Evolutionary conservation across 2,329 filamentous ascomycete genomes (phyloP), one percentile per base, ranked within the genome.

Genomic region (Penicillium psychrosexuale): DNA sequence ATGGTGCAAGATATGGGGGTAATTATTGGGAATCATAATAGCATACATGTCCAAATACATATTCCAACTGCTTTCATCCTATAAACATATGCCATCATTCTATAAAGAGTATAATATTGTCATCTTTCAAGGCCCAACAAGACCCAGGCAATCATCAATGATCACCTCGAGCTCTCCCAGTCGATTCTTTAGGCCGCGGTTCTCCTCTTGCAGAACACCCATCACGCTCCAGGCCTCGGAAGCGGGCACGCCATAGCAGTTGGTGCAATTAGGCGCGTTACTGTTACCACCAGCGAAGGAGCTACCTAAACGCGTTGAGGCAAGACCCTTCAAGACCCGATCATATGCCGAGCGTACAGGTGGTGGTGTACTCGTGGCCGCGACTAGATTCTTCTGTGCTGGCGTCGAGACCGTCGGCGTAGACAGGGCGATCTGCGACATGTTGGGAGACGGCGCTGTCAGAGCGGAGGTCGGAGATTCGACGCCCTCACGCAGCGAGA

Each of bases 71-170:
- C 19, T 12, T 36, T 36, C 13, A 13, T 53, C n/a, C 0, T 34
- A 11, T 45, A 51, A 42, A 40, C 33, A 38, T 36, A 47, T 45
- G 17, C 50, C 43, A 38, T 42, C 45, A 53, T 56, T 56, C 42
- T 55, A 45, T 57, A 56, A 40, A 55, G 58, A 61, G 39, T 37
- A 44, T 50, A 34, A 38, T 54, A 45, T 34, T 28, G 3, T 24
- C 38, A 37, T 27, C 38, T 19, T 27, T 64, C 57, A 70, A 45
- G 69, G 65, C 5, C 71, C 74, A 53, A 84, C 79, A 47, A 84
- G 71, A 55, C 80, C 78, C 59, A 86, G 74, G 47, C 80, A 82
- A 39, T 81, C 78, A 51, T 86, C 82, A 47, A 85, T 74, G 19
- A 78, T 78, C 39, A 74, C 70, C 63, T 85, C 81, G 34, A 86